phyloP scores from a whole-genome alignment of 768 basidiomycete species.

The Auricularia heimuer region DNA sequence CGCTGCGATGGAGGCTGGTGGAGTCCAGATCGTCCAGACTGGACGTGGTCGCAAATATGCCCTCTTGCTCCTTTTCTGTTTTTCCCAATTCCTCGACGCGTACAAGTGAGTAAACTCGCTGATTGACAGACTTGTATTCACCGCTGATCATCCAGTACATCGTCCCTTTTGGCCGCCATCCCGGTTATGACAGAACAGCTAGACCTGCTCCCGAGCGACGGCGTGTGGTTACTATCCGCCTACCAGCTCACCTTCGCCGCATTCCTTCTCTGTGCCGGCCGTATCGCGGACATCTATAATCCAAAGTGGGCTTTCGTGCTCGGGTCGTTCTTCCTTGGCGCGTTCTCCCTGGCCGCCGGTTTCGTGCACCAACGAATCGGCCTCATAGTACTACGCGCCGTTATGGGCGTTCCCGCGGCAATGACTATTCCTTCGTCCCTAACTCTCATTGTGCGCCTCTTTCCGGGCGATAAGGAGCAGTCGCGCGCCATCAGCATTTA shows the following conservation, averaged over 20 bases:
- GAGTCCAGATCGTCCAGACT: background rate
- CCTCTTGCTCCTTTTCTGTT: constrained; percentile 29
- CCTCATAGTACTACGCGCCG: constrained; percentile 40
- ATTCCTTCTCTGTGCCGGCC: constrained; percentile 25
- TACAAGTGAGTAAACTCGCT: constrained; percentile 32
- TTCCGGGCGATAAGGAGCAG: constrained; percentile 37
- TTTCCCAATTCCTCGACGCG: constrained; percentile 34
- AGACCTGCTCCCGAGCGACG: constrained; percentile 16
- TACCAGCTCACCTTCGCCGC: constrained; percentile 35
- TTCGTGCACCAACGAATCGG: constrained; percentile 37
- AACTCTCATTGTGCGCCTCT: constrained; percentile 39
- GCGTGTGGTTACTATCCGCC: constrained; percentile 33
- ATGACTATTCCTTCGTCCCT: constrained; percentile 43
- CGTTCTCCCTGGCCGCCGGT: constrained; percentile 35
- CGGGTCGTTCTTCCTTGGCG: constrained; percentile 32
- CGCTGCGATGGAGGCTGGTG: background rate
- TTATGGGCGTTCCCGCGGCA: constrained; percentile 31
- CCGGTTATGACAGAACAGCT: constrained; percentile 4
- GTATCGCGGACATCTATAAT: background rate
- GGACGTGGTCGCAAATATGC: constrained; percentile 15
- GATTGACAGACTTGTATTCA: constrained; percentile 26
- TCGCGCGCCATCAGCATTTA: constrained; percentile 38
- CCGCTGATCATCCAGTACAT: constrained; percentile 11
- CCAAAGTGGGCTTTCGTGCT: constrained; percentile 25
- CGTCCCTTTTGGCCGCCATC: background rate